These are phyloP conservation scores for Cladosporium sp. DNA, from an alignment of 2,329 filamentous ascomycete species.

Conservation along the genomic window DNA sequence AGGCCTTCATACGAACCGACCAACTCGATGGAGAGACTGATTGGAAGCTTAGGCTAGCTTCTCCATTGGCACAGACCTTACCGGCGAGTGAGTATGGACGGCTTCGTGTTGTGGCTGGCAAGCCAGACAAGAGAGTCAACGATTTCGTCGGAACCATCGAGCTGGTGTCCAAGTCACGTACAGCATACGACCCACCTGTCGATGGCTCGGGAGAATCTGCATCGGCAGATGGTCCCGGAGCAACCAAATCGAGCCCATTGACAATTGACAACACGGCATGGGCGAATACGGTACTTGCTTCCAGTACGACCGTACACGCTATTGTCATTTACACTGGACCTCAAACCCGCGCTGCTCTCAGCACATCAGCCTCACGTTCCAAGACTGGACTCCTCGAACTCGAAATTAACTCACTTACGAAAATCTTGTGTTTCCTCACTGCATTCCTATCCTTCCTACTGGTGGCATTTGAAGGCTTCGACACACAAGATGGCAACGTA, in stretches of 20 bases:
- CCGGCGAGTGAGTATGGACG: constrained; percentile 63
- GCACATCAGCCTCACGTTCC: constrained; percentile 83
- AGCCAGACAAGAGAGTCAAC: constrained; percentile 90
- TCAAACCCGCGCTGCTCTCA: constrained; percentile 88
- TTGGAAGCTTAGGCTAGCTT: constrained; percentile 91
- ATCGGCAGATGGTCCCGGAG: not conserved
- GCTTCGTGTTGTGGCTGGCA: constrained; percentile 70
- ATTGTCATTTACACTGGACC: constrained; percentile 92
- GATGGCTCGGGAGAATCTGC: not conserved
- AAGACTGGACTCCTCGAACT: constrained; percentile 92
- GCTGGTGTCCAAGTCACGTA: constrained; percentile 53
- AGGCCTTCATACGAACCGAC: constrained; percentile 96
- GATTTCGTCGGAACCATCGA: constrained; percentile 90
- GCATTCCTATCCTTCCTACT: constrained; percentile 79
- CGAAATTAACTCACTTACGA: constrained; percentile 95
- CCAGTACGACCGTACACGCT: constrained; percentile 80
- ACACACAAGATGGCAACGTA: constrained; percentile 49
- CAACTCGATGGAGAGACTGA: constrained; percentile 97
- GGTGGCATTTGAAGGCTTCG: constrained; percentile 80
- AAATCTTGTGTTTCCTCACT: constrained; percentile 88
- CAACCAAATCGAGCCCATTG: constrained; percentile 59
- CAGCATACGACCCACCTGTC: constrained; percentile 42
- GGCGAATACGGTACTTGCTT: constrained; percentile 96
- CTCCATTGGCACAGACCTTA: constrained; percentile 77
- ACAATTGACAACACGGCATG: constrained; percentile 97